phyloP scores from a whole-genome alignment of 257 asterid genomes.

The Fraxinus americana region DNA sequence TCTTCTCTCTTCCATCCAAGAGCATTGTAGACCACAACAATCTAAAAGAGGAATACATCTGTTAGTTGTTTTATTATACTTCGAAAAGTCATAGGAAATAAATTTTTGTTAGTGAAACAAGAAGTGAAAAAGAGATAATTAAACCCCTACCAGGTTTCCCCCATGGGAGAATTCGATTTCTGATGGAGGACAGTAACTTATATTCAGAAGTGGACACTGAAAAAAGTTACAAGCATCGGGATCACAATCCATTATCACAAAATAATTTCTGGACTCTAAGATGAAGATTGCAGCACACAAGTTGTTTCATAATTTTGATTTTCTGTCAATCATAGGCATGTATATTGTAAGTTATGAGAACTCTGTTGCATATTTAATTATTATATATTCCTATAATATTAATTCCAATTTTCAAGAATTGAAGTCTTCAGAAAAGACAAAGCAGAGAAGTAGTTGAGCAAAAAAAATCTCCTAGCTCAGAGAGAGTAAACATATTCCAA shows the following conservation, averaged over 20 bases:
- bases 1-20: constrained; percentile 48
- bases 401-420: neutral
- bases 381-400: neutral
- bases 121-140: neutral
- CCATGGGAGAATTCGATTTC: constrained; percentile 42
- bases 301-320: constrained; percentile 1
- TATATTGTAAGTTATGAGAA: neutral
- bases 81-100: constrained; percentile 12
- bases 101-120: neutral
- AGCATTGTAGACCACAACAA: constrained; percentile 43
- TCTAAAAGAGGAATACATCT: constrained; percentile 30
- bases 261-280: neutral
- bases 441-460: neutral
- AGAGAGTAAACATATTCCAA: neutral
- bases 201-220: constrained; percentile 59
- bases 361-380: neutral
- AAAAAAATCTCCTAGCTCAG: neutral
- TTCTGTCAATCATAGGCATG: neutral
- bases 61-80: constrained; percentile 18
- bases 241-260: neutral
- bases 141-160: constrained; percentile 38
- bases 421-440: neutral
- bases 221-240: constrained; percentile 12
- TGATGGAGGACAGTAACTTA: constrained; percentile 58
- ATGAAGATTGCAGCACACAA: constrained; percentile 10